Conservation (phyloP, 1,139 yeast genomes). For the Candida mesenterica region DNA sequence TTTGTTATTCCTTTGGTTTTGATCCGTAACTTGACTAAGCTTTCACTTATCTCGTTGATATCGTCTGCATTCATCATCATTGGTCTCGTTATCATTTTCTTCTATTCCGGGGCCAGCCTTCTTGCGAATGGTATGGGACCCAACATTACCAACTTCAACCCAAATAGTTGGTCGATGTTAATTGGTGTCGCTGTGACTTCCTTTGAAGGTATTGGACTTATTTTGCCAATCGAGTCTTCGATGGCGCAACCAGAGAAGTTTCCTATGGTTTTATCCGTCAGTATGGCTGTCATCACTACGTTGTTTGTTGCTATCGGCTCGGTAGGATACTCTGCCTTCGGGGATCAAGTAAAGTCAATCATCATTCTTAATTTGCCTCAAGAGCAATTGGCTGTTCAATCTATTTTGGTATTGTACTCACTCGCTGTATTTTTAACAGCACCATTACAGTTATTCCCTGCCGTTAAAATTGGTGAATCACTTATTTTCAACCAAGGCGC, state of each 20-base stretch:
- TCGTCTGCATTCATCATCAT: slow-evolving; percentile 65
- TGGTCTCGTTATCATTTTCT: slow-evolving; percentile 64
- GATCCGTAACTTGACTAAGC: slow-evolving; percentile 67
- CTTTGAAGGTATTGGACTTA: slow-evolving; percentile 74
- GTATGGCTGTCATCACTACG: slow-evolving; percentile 57
- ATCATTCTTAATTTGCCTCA: slow-evolving; percentile 72
- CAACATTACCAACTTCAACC: slow-evolving; percentile 49
- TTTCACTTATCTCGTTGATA: slow-evolving; percentile 63
- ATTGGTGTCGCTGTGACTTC: slow-evolving; percentile 82
- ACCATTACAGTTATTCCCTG: slow-evolving; percentile 76
- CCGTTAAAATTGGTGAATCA: slow-evolving; percentile 67
- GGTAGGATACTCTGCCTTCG: slow-evolving; percentile 69
- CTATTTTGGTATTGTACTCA: slow-evolving; percentile 66
- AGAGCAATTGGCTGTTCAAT: slow-evolving; percentile 56
- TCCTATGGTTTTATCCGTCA: slow-evolving; percentile 59
- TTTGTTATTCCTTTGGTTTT: slow-evolving; percentile 67
- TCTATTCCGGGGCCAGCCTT: slow-evolving; percentile 51
- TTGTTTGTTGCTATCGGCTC: slow-evolving; percentile 63
- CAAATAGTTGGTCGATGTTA: slow-evolving; percentile 67
- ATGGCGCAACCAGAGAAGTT: slow-evolving; percentile 73
- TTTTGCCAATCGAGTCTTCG: slow-evolving; percentile 73
- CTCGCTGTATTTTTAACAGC: slow-evolving; percentile 72
- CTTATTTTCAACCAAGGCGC: slow-evolving; percentile 45
- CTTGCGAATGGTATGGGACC: slow-evolving; percentile 49
- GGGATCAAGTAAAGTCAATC: slow-evolving; percentile 63